Evolutionary conservation across 371 early-diverging fungal species (phyloP).

Genomic region (Mucor saturninus): DNA sequence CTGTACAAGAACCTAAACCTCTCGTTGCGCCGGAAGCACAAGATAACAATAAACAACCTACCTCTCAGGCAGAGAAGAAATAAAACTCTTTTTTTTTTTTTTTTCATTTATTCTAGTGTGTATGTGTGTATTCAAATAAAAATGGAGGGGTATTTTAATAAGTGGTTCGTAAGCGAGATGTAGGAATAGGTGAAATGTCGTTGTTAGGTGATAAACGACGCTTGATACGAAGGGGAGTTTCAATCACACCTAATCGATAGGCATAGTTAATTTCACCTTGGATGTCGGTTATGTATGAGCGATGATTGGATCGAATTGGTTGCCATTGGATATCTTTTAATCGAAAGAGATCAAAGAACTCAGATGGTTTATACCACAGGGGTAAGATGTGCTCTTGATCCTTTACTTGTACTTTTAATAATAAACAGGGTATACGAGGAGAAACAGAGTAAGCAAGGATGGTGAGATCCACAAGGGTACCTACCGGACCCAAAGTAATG

Average conservation of each 20-base stretch:
- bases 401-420: conserved; percentile 9
- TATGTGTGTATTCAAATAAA: neutral
- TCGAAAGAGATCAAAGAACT: conserved; percentile 15
- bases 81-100: neutral
- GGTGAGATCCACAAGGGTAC: conserved; percentile 18
- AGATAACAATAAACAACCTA: conserved; percentile 6
- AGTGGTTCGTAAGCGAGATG: neutral
- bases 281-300: conserved; percentile 1
- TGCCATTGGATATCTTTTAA: neutral
- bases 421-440: conserved; percentile 1
- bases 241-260: conserved; percentile 14
- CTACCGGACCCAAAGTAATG: conserved; percentile 19
- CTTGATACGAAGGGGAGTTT: conserved; percentile 6
- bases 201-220: neutral
- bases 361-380: conserved; percentile 35
- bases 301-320: neutral
- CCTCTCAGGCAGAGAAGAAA: conserved; percentile 7
- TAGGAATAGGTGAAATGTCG: neutral
- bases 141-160: conserved; percentile 7
- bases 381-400: conserved; percentile 19
- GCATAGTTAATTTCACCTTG: conserved; percentile 20
- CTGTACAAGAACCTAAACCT: conserved; percentile 1
- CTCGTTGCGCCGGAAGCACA: conserved; percentile 24
- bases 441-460: conserved; percentile 5
- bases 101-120: neutral